phyloP scores from a whole-genome alignment of 306 rosid species.

The Astragalus glycyphyllos region DNA sequence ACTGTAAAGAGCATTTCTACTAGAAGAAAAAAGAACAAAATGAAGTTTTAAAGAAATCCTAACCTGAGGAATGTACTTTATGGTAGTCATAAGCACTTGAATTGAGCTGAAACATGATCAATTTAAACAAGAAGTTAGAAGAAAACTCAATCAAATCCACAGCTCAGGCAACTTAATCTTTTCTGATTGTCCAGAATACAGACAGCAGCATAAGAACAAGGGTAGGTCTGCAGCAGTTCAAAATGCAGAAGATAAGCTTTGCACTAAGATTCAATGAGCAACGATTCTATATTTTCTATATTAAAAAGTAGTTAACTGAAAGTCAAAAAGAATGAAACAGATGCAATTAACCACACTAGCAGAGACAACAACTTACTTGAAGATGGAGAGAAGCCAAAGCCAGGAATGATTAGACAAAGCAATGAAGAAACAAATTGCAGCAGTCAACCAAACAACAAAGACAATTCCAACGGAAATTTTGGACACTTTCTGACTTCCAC shows the following conservation, averaged over 20 bases:
- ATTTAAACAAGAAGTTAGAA: constrained; percentile 47
- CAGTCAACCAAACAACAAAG: constrained; percentile 64
- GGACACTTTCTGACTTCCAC: constrained; percentile 82
- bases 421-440: constrained; percentile 83
- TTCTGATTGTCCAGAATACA: constrained; percentile 15
- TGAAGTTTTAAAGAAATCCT: constrained; percentile 26
- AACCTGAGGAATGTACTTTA: constrained; percentile 98
- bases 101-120: constrained; percentile 72
- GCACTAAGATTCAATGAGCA: constrained; percentile 3
- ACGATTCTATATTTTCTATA: neutral
- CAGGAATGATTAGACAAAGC: constrained; percentile 83
- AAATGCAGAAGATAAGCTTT: constrained; percentile 17
- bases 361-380: constrained; percentile 64
- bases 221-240: neutral
- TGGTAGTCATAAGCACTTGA: constrained; percentile 78
- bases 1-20: too few relatives aligned
- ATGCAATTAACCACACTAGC: constrained; percentile 16
- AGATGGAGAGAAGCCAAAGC: constrained; percentile 84
- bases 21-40: constrained; percentile 1
- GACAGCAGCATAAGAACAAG: constrained; percentile 22
- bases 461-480: constrained; percentile 68
- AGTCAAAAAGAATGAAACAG: neutral
- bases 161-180: neutral
- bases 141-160: constrained; percentile 25
- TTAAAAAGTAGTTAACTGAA: constrained; percentile 1